These are phyloP conservation scores for Quercus mongolica DNA, from an alignment of 306 rosid species.

Conservation along the genomic window DNA sequence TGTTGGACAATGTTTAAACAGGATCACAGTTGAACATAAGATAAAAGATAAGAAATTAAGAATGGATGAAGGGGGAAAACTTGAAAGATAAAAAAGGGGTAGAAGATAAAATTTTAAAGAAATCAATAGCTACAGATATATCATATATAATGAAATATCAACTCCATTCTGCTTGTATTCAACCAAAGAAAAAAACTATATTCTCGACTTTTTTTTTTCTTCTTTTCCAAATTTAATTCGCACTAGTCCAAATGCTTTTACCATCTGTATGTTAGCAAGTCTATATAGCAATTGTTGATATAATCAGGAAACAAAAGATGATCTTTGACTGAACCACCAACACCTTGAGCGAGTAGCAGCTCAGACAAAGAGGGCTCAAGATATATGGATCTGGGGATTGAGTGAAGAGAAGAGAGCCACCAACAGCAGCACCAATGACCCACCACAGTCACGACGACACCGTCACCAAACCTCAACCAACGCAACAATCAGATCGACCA, in stretches of 20 bases:
- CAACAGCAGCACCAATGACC: no score
- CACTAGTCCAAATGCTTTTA: conserved; percentile 16
- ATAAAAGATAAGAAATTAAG: not conserved
- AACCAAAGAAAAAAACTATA: no score
- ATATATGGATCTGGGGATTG: no score
- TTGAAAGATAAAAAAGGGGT: not conserved
- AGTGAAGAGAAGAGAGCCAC: no score
- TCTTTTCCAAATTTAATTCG: not conserved
- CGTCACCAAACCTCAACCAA: no score
- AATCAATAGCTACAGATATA: not conserved
- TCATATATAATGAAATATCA: not conserved
- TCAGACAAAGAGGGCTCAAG: no score
- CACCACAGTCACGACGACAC: no score
- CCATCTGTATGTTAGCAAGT: conserved; percentile 29
- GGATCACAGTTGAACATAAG: not conserved
- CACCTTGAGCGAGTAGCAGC: no score
- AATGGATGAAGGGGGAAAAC: not conserved
- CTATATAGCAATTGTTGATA: not conserved
- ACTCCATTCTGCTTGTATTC: not conserved
- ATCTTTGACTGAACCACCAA: not conserved
- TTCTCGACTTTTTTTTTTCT: not conserved
- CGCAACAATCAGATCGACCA: no score
- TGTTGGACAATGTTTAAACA: not conserved
- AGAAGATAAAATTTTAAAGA: not conserved
- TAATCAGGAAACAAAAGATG: conserved; percentile 27